Evolutionary conservation across 208 protist species (phyloP), one percentile per base, ranked within the genome.

Genomic region (Trypanosomatidae sp.): DNA sequence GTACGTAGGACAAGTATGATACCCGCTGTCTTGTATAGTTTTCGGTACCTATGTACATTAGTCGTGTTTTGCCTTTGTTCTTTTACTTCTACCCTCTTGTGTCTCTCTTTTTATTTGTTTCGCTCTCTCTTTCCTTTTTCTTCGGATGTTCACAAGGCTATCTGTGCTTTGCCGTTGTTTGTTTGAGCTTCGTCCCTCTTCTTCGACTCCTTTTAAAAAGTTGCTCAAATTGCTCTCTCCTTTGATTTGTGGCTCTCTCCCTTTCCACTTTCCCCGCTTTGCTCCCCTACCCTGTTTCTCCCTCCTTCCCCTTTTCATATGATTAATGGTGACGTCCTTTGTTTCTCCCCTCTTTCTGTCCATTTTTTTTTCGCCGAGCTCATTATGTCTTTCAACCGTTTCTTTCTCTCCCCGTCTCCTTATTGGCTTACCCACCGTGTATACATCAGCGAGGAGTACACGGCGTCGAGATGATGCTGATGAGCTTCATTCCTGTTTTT

Each of bases 21-120:
- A 36, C 44, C 17, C 28, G 17, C 25, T 68, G 43, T 50, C 5
- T 47, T 66, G 62, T 66, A 50, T 47, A 49, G 44, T 19, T 49
- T 68, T 53, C 33, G 44, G 62, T 33, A 47, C 41, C 28, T 66
- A 66, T 66, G 62, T 66, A 66, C 62, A 50, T 50, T 66, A 17
- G 49, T 66, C 62, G 9, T 66, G 39, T 47, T 2, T 50, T 52
- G 39, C 33, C 39, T 28, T 65, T 22, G 33, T 39, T 52, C 44
- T 52, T 50, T 9, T 33, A 22, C 62, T 19, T 22, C 44, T 33
- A 41, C 44, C 22, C 10, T 28, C 7, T 17, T 36, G 62, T 50
- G 43, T 17, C 28, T 39, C 28, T 39, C 7, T 53, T 49, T 68
- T 68, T 68, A 36, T 68, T 49, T 68, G 39, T 47, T 68, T 68